Percentiles rank a stretch among this genome's conserved stretches.
These are phyloP conservation scores for Ophiostoma angusticollis DNA, from an alignment of 2,329 filamentous ascomycete species.

Conservation along the genomic window DNA sequence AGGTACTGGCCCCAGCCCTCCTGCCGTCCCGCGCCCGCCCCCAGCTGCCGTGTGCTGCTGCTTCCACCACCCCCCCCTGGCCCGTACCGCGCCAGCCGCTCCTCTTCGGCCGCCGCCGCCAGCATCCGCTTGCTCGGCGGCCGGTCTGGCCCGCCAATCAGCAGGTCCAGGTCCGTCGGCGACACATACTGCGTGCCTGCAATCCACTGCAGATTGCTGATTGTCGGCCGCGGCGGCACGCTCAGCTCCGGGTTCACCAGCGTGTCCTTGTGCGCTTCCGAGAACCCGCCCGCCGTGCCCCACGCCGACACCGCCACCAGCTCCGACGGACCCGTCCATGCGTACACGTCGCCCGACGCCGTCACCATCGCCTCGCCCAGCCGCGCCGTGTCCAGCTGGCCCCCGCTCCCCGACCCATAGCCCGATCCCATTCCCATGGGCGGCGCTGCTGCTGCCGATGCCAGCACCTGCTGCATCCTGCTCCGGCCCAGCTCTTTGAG, in stretches of 20 bases:
- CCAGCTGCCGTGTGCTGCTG: slow-evolving; percentile 17
- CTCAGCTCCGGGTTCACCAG: slow-evolving; percentile 65
- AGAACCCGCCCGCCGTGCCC: slow-evolving; percentile 51
- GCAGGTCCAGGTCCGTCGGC: slow-evolving; percentile 71
- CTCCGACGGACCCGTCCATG: slow-evolving; percentile 82
- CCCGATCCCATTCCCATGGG: too few relatives aligned
- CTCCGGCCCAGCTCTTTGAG: too few relatives aligned
- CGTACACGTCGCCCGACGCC: slow-evolving; percentile 67
- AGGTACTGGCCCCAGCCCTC: slow-evolving; percentile 72
- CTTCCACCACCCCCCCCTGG: slow-evolving; percentile 23
- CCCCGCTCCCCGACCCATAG: too few relatives aligned
- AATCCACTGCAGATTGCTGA: slow-evolving; percentile 93
- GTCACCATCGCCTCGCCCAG: slow-evolving; percentile 59
- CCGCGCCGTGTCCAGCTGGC: slow-evolving; percentile 62
- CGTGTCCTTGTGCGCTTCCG: slow-evolving; percentile 47
- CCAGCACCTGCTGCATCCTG: too few relatives aligned
- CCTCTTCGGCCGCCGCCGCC: slow-evolving; percentile 63
- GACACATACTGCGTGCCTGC: slow-evolving; percentile 87
- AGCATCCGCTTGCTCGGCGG: slow-evolving; percentile 83
- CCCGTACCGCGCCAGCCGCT: slow-evolving; percentile 40
- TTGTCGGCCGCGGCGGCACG: slow-evolving; percentile 74
- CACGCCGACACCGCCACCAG: slow-evolving; percentile 73
- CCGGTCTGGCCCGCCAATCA: slow-evolving; percentile 80
- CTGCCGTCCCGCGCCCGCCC: slow-evolving; percentile 20
- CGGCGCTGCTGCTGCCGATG: too few relatives aligned